Base-by-base conservation (phyloP, 2,329 filamentous ascomycete species). In the Thielaviopsis ethacetica region DNA sequence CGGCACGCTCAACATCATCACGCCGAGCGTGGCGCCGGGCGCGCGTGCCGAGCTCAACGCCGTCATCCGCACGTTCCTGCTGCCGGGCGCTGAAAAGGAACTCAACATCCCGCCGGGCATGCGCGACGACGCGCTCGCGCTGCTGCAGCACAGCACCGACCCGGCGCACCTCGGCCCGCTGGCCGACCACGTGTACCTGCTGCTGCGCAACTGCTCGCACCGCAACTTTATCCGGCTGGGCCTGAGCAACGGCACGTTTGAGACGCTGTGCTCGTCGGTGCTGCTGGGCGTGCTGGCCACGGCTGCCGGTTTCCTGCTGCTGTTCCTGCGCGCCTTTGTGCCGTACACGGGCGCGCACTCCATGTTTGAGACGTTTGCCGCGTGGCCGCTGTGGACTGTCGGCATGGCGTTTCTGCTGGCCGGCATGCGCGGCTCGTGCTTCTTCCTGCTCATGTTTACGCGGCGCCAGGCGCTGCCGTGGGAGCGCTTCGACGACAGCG, bases 191-290 rank as follows among this genome's bases (percentile, higher is more conserved):
- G 71, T 73, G 44, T 74, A 76, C 63, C 66, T 70, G 34, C 70
- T 76, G 30, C 69, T 76, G 19, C 71, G 70, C 60, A 75, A 73
- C 65, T 76, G 75, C 68, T 76, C 74, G 21, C 70, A 76, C 64
- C 70, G 75, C 58, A 73, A 75, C 65, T 76, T 81, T 63, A 69
- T 79, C 53, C 74, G 77, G 47, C 70, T 81, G 6, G 78, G 77
- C 61, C 73, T 79, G 38, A 76, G 72, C 64, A 79, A 76, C 64
- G 75, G 75, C 44, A 76, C 74, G 2, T 73, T 75, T 57, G 74
- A 76, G 65, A 76, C 75, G 1, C 63, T 76, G 12, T 76, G 74
- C 66, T 70, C 74, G 30, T 73, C 73, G 1, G 76, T 73, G 1
- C 64, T 68, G 1, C 65, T 75, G 7, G 74, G 74, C 6, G 71